Evolutionary conservation across 441 rosid species (phyloP), one percentile per base, ranked within the genome.

Genomic region (Gossypium trilobum): DNA sequence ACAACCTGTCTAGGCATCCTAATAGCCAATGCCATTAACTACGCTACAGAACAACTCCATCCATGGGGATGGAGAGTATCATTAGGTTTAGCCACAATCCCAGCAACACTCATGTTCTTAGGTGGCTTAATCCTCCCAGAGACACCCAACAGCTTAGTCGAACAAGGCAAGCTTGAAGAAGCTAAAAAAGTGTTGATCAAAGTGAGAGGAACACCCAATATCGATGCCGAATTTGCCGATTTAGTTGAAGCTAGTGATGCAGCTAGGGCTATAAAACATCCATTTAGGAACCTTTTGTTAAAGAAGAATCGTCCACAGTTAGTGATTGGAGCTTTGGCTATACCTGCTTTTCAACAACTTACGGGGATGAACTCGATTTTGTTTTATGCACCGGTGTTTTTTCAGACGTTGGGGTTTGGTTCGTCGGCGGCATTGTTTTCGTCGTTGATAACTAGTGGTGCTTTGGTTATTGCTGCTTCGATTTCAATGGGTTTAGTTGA

Each of bases 21-120:
- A 31, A 51, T 89, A 1, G 98, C 97, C 29, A 83, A 84, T 80
- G 67, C 85, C 25, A 85, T 91, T 62, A 93, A 93, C 70, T 91
- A 84, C 10, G 82, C 81, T 27, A 88, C 97, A 0, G 85, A 81
- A 0, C 78, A 86, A 74, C 77, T 91, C 70, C 98, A 89, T 80
- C 96, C 94, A 23, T 89, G 94, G 94, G 98, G 97, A 77, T 89
- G 95, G 98, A 85, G 98, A 72, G 70, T 93, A 42, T 91, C 95
- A 25, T 89, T 93, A 0, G 97, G 97, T 3, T 83, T 91, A 54
- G 98, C 98, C 0, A 73, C 85, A 0, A 78, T 91, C 2, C 97
- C 98, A 0, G 97, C 96, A 0, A 17, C 51, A 17, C 71, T 93
- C 5, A 91, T 93, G 98, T 89, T 93, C 51, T 6, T 93, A 0